Conservation (phyloP, 352 stramenopile species). For the Phytophthora sp. region DNA sequence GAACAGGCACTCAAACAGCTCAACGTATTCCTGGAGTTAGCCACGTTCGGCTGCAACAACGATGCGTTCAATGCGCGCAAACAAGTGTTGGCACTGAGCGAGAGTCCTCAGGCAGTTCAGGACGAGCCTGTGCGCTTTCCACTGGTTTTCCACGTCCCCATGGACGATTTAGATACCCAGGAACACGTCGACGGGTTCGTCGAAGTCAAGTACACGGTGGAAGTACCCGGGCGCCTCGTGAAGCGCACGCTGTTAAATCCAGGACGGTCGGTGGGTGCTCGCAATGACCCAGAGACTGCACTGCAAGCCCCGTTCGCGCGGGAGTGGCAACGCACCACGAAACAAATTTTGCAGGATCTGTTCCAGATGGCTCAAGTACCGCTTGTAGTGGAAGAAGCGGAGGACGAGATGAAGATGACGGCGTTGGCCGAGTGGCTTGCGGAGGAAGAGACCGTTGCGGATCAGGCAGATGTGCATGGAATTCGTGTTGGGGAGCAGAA, state of each 20-base stretch:
- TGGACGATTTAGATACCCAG: conserved; percentile 12
- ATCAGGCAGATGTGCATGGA: conserved; percentile 43
- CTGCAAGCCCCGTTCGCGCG: conserved; percentile 58
- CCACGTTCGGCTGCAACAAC: conserved; percentile 70
- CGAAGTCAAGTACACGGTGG: conserved; percentile 49
- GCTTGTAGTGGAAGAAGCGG: conserved; percentile 29
- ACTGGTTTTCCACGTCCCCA: conserved; percentile 62
- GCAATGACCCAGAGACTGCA: conserved; percentile 39
- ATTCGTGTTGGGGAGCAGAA: conserved; percentile 52
- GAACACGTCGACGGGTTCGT: conserved; percentile 32
- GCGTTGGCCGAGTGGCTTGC: conserved; percentile 61
- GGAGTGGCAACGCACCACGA: conserved; percentile 74
- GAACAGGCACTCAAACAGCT: conserved; percentile 81
- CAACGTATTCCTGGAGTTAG: conserved; percentile 78
- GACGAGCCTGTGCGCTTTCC: conserved; percentile 54
- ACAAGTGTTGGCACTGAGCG: conserved; percentile 48
- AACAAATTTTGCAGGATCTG: conserved; percentile 62
- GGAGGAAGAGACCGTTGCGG: conserved; percentile 45
- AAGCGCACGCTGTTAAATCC: conserved; percentile 58
- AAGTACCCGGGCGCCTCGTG: conserved; percentile 58
- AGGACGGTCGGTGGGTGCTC: conserved; percentile 23
- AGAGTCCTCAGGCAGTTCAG: conserved; percentile 5
- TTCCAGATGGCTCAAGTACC: conserved; percentile 66
- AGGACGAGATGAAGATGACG: conserved; percentile 28
- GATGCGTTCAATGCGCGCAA: conserved; percentile 62